Base-by-base conservation (phyloP, 2,329 filamentous ascomycete species). In the Gaeumannomyces tritici region DNA sequence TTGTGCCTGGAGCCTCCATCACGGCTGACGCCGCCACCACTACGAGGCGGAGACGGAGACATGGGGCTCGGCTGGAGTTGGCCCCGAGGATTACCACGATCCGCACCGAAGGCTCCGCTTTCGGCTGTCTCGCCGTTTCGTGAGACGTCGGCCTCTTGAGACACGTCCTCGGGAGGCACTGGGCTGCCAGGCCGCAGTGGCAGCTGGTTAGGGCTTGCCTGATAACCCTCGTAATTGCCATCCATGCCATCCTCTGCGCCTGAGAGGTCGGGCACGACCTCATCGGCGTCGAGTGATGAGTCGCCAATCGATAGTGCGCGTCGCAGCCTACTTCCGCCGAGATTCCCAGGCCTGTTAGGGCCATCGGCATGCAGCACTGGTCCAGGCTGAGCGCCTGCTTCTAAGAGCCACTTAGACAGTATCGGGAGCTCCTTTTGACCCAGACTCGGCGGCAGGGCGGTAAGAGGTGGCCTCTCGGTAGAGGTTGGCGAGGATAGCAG, bases 61-160 rank as follows among this genome's bases (percentile, higher is more conserved):
- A 51, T 51, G 42, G 42, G 18, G 42, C 42, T 51, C 18, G 21
- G 42, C 42, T n/a, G 21, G 42, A 51, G 42, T 18, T n/a, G 21
- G 42, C 42, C 42, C n/a, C n/a, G 6, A 3, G 3, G 42, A 7
- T 9, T 51, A n/a, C 21, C 42, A n/a, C 42, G 18, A 51, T 51
- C 42, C 21, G n/a, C n/a, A 21, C 18, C 15, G 21, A 21, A 21
- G 8, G 28, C 24, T 5, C 24, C 55, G 55, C 55, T 56, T 27
- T 56, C 18, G n/a, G 15, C 28, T 6, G 60, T 54, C 12, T 61
- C 51, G 21, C 28, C 60, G 51, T 61, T 54, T 42, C 60, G 28
- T 27, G 60, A 61, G 24, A 61, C 60, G 55, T 61, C 60, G 29
- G 60, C 60, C n/a, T 61, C 60, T n/a, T 61, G 51, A 13, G 29